Percentiles rank a stretch among this genome's conserved stretches.
These are phyloP conservation scores for Pleomassaria siparia DNA, from an alignment of 2,329 filamentous ascomycete genomes.

Conservation along the genomic window DNA sequence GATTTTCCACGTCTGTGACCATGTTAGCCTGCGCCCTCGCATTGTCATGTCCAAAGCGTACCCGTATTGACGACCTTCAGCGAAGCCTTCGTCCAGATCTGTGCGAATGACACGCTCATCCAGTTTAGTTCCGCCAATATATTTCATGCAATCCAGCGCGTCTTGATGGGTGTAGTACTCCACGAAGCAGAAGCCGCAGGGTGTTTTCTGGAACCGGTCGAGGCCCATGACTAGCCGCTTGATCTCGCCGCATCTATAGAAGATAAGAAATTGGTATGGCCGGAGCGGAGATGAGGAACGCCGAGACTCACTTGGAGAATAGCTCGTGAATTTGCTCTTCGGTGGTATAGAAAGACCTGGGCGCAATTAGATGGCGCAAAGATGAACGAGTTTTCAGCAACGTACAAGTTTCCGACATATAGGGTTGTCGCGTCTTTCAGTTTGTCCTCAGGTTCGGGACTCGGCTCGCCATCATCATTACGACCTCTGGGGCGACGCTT, in stretches of 20 bases:
- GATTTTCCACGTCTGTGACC: slow-evolving; percentile 73
- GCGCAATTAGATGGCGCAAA: slow-evolving; percentile 12
- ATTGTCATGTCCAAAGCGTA: slow-evolving; percentile 34
- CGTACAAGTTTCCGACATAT: slow-evolving; percentile 91
- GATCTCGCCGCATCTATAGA: slow-evolving; percentile 78
- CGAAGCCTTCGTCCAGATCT: slow-evolving; percentile 92
- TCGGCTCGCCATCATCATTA: slow-evolving; percentile 57
- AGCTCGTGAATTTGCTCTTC: slow-evolving; percentile 99
- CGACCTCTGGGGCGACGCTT: slow-evolving; percentile 71
- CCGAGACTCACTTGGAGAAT: slow-evolving; percentile 70
- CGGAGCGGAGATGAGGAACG: not conserved
- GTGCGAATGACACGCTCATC: slow-evolving; percentile 96
- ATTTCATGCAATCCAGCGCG: slow-evolving; percentile 97
- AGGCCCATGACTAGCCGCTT: slow-evolving; percentile 98
- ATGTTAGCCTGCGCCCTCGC: slow-evolving; percentile 15
- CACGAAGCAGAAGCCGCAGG: slow-evolving; percentile 98
- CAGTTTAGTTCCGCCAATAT: slow-evolving; percentile 95
- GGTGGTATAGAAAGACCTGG: slow-evolving; percentile 92
- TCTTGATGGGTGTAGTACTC: slow-evolving; percentile 99
- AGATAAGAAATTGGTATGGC: slow-evolving; percentile 8
- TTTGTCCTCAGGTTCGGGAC: slow-evolving; percentile 70
- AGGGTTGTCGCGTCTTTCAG: slow-evolving; percentile 88
- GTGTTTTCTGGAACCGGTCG: slow-evolving; percentile 95
- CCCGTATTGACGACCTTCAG: slow-evolving; percentile 94
- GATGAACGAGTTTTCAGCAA: not conserved